Base-by-base conservation (phyloP, 1,284 basidiomycete species). In the Veloboletus limbatus region DNA sequence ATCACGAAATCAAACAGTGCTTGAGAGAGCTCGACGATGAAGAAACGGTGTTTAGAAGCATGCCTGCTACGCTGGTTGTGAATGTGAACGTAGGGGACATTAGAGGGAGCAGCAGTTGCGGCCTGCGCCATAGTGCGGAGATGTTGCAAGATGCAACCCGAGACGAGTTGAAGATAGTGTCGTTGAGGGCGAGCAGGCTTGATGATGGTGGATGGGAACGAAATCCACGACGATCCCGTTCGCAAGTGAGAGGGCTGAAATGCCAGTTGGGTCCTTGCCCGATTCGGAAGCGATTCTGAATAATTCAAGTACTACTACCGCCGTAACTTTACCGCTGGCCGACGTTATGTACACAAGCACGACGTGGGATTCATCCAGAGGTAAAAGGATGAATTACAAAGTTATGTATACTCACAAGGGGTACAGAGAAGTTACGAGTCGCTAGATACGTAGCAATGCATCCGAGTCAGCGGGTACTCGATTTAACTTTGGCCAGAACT, bases 1-100 rank as follows among this genome's bases (percentile, higher is more conserved):
- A 96, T 81, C 47, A 96, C 90, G 67, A 95, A 91, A 69, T 88
- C 86, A 69, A 84, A 85, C 47, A 90, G 79, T 41, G 73, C 76
- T 55, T 76, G 74, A 13, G 86, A 88, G 58, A 88, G 78, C 56
- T 88, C 85, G 18, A 74, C 70, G 50, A 77, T 72, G 50, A 73
- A 66, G 71, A 87, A 87, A 46, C 79, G 79, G 59, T 80, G 78
- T 55, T 76, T 80, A 40, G 71, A 72, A 35, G 62, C 54, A 39
- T 68, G 65, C 44, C 66, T 62, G 25, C 24, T 45, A 41, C 70
- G 69, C 48, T 71, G 68, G 36, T 47, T 51, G 40, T 63, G 58
- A 7, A 48, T 16, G 40, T 66, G 49, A 36, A 51, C 42, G 47
- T 63, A 68, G 52, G 61, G 64, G 27, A 49, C 40, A 18, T 13